These are phyloP conservation scores for Tuctoria greenei DNA, from an alignment of 176 grass and related monocot species.

Conservation along the genomic window DNA sequence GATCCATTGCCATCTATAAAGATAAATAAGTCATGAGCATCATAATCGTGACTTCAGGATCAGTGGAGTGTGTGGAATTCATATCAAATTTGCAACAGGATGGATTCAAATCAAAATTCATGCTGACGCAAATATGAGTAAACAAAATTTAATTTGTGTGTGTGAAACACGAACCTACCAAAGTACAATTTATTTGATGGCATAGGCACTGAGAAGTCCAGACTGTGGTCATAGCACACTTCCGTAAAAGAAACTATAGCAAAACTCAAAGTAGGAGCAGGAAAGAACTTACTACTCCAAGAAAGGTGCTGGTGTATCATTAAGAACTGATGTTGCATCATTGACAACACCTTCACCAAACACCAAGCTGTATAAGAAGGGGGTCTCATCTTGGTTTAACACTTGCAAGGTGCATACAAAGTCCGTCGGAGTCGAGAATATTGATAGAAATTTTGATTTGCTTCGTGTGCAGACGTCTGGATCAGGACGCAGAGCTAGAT, in stretches of 20 bases:
- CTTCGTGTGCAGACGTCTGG: too few species aligned
- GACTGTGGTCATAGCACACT: slow-evolving; percentile 39
- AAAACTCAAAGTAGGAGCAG: slow-evolving; percentile 6
- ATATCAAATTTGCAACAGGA: slow-evolving; percentile 32
- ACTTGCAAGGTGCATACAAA: slow-evolving; percentile 98
- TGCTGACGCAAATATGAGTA: slow-evolving; percentile 6
- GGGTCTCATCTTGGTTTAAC: slow-evolving; percentile 89
- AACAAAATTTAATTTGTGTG: background rate
- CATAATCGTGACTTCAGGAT: slow-evolving; percentile 94
- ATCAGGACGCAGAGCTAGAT: too few species aligned
- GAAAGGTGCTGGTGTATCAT: slow-evolving; percentile 71
- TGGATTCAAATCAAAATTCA: background rate
- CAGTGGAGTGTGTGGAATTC: slow-evolving; percentile 76
- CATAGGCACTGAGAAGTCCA: slow-evolving; percentile 91
- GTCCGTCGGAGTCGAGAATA: slow-evolving; percentile 93
- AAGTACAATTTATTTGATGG: slow-evolving; percentile 94
- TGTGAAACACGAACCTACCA: slow-evolving; percentile 61
- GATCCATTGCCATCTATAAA: too few species aligned
- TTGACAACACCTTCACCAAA: slow-evolving; percentile 99
- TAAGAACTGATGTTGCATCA: slow-evolving; percentile 88
- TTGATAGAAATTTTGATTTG: too few species aligned
- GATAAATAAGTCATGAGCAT: slow-evolving; percentile 96
- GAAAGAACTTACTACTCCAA: slow-evolving; percentile 77
- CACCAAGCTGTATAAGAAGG: slow-evolving; percentile 89
- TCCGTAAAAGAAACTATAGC: slow-evolving; percentile 10